Base-by-base conservation (phyloP, 441 rosid genomes). In the Croton setiger region DNA sequence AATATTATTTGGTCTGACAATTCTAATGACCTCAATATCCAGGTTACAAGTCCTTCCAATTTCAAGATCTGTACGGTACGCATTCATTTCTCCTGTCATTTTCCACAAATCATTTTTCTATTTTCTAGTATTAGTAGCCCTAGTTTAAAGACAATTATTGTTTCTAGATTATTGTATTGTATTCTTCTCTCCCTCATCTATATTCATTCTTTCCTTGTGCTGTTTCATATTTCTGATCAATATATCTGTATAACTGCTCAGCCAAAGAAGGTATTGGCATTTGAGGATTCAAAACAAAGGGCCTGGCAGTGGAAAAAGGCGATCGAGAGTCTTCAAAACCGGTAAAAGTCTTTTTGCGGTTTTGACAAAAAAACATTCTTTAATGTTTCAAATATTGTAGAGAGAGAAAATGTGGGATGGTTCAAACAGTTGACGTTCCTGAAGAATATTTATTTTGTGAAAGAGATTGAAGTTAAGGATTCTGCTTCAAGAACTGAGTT, bases 221-320 rank as follows among this genome's bases (percentile, higher is more conserved):
- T 18, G 3, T 54, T 66, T 67, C 3, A 44, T 63, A 55, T 72
- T 52, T 51, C 75, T 76, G 62, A 75, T 63, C 20, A 5, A 9
- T 64, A 31, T 45, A 21, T 45, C 31, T 64, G 15, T 71, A 18
- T 61, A 23, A 66, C 71, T 72, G 20, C 81, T 64, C 91, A 93
- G 98, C 98, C 96, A 10, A 96, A 93, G 88, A 91, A 93, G 87
- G 92, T 93, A 18, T 36, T 88, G 80, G 86, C 92, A 37, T 96
- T 93, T 66, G 99, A 93, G 73, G 98, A 93, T 63, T 66, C 96
- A 0, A 93, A 96, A 78, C 98, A 91, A 77, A 82, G 97, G 82
- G 96, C 98, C 18, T 79, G 82, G 83, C 99, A 96, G 73, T 96
- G 99, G 99, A 93, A 96, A 78, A 88, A 90, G 78, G 97, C 90